Base-by-base conservation (phyloP, 1,139 yeast species). In the Suhomyces kunorum region DNA sequence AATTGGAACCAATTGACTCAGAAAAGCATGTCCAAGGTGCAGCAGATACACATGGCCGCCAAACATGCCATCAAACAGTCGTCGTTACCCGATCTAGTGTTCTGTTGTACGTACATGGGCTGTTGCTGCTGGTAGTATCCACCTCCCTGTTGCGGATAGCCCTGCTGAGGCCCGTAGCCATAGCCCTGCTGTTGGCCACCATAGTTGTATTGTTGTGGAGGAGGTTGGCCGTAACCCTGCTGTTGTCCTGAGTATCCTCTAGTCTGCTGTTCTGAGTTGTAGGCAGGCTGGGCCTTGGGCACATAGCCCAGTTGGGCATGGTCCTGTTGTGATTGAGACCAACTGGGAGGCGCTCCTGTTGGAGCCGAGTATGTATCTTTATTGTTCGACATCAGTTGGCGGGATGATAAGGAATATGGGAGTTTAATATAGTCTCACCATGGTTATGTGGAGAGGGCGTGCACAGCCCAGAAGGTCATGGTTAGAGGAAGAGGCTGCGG, bases 21-120 rank as follows among this genome's bases (percentile, higher is more conserved):
- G 59, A 83, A 80, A 23, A 83, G 53, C 55, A 82, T 77, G 56
- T 83, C 89, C 52, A 83, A 66, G 5, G 89, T 80, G 63, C 87
- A 83, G 60, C 92, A 84, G 49, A 83, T 54, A 77, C 90, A 83
- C 62, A 82, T 51, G 8, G 87, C 88, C 20, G 82, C 88, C 51
- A 83, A 68, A 66, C 89, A 83, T 4, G 80, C 89, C 63, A 80
- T 72, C 55, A 82, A 71, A 62, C 88, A 83, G 15, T 57, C 56
- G 44, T 64, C 63, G 35, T 68, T 71, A 32, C 60, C 59, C 17
- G 63, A 63, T 22, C 64, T 66, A 41, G 63, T 76, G 51, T 79
- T 84, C 43, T 65, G 73, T 54, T 80, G 86, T 9, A 81, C 87
- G 48, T 81, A 81, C 55, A 80, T 74, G 0, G 86, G 87, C 49